Evolutionary conservation across 202 grass and related monocot species (phyloP).

Genomic region (Cymbopogon flexuosus): DNA sequence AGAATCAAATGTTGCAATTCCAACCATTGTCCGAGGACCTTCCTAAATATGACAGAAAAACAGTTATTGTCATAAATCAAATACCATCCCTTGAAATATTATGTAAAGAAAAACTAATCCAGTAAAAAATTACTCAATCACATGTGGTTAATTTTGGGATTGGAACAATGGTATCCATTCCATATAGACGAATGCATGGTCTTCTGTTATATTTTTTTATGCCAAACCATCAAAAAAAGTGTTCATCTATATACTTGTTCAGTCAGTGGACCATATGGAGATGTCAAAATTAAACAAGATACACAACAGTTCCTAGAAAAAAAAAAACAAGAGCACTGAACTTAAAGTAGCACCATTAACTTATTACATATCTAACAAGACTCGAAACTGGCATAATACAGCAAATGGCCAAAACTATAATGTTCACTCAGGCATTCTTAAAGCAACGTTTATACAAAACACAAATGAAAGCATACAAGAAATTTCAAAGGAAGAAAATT

Average conservation of each 20-base stretch:
- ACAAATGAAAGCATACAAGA: neutral
- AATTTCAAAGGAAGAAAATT: neutral
- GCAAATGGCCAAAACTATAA: neutral
- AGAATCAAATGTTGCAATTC: slow-evolving; percentile 85
- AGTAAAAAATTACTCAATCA: neutral
- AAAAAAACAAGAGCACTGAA: neutral
- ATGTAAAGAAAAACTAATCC: neutral
- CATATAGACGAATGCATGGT: neutral
- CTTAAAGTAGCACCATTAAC: neutral
- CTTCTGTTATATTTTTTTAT: neutral
- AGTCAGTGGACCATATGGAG: neutral
- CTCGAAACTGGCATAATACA: neutral
- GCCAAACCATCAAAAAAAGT: neutral
- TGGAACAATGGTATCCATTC: neutral
- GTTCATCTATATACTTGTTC: neutral
- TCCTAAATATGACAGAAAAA: slow-evolving; percentile 51
- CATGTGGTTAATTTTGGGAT: neutral
- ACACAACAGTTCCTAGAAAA: neutral
- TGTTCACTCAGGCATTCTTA: neutral
- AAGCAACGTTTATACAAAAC: neutral
- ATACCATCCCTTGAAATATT: neutral
- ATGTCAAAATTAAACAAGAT: neutral
- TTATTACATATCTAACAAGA: neutral
- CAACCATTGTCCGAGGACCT: slow-evolving; percentile 78
- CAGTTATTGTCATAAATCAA: neutral